Evolutionary conservation across 2,329 filamentous ascomycete species (phyloP).

Genomic region (Verticillium zaregamsianum): DNA sequence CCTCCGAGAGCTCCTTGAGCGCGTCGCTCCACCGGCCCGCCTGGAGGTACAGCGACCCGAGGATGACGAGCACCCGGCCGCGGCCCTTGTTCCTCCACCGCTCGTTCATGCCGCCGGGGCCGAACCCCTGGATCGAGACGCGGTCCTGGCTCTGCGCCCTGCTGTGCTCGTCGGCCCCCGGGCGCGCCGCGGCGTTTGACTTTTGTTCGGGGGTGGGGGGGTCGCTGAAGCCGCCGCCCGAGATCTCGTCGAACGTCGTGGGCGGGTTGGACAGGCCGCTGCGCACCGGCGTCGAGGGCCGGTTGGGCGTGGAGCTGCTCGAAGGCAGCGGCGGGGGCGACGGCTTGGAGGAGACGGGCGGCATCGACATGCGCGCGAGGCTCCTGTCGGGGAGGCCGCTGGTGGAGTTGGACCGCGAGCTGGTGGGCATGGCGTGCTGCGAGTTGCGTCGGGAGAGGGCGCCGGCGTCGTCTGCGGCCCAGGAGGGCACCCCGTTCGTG

Average conservation of each 20-base stretch:
- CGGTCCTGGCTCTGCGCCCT: constrained; percentile 50
- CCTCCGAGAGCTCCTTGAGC: constrained; percentile 76
- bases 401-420: constrained; percentile 50
- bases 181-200: constrained; percentile 17
- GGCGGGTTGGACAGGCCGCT: constrained; percentile 45
- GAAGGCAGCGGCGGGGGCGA: constrained; percentile 37
- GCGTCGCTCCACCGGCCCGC: constrained; percentile 89
- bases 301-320: constrained; percentile 39
- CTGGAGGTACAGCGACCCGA: constrained; percentile 83
- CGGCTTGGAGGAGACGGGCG: constrained; percentile 54
- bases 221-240: constrained; percentile 28
- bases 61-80: constrained; percentile 71
- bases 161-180: constrained; percentile 37
- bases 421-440: constrained; percentile 42
- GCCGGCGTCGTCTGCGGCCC: constrained; percentile 34
- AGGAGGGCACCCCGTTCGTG: constrained; percentile 33
- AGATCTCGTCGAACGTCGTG: constrained; percentile 44
- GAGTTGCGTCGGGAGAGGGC: constrained; percentile 49
- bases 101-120: constrained; percentile 67
- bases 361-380: constrained; percentile 77
- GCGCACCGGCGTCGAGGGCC: constrained; percentile 48
- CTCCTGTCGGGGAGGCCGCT: constrained; percentile 52
- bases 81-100: constrained; percentile 76
- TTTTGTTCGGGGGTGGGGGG: constrained; percentile 38
- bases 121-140: constrained; percentile 68